Evolutionary conservation across 2,329 filamentous ascomycete species (phyloP).

Genomic region (Daldinia sp.): DNA sequence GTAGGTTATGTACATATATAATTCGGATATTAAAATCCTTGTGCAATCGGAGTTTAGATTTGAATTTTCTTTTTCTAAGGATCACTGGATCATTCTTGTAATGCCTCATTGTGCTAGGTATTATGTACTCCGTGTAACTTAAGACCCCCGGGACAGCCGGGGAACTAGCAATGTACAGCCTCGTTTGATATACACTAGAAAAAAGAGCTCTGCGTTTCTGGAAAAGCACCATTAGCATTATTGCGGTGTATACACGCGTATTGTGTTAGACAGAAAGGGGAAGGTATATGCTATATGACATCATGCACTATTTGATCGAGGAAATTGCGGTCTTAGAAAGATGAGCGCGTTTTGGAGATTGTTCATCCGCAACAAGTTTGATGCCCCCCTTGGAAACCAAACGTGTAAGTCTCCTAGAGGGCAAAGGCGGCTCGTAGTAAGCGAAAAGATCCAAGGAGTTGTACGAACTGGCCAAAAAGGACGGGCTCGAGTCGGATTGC

Average conservation of each 20-base stretch:
- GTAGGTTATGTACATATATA: not conserved
- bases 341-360: conserved; percentile 2
- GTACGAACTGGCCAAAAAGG: not conserved
- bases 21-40: conserved; percentile 6
- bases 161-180: not conserved
- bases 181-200: not conserved
- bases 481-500: conserved; percentile 26
- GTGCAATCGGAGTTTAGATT: not conserved
- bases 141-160: not conserved
- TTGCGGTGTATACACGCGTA: conserved; percentile 6
- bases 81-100: not conserved
- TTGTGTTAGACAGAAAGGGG: not conserved
- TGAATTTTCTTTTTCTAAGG: not conserved
- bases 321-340: conserved; percentile 2
- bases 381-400: not conserved
- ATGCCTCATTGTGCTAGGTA: not conserved
- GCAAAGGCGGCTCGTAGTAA: conserved; percentile 33
- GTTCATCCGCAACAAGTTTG: not conserved
- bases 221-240: not conserved
- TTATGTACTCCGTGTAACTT: not conserved
- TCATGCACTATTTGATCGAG: conserved; percentile 14
- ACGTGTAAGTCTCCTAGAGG: conserved; percentile 8
- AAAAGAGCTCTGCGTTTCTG: conserved; percentile 20
- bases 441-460: conserved; percentile 11
- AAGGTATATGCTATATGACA: conserved; percentile 26